A percentile compares a stretch with the other conserved stretches of the same genome.
These are phyloP conservation scores for Flueggea neowawraea DNA, from an alignment of 441 rosid genomes.

Conservation along the genomic window DNA sequence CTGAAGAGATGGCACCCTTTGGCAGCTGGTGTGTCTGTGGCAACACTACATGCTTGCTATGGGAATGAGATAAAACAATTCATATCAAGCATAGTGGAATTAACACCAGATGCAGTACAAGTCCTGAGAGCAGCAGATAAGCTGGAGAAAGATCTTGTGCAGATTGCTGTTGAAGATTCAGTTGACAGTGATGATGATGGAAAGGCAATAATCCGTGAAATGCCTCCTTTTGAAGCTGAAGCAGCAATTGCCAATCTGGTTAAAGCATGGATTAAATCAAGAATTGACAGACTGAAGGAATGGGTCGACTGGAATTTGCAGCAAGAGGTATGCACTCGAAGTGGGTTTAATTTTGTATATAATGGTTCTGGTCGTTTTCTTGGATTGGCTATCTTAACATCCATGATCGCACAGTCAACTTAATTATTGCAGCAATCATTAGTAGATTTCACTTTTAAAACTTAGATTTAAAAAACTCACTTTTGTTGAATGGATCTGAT, in stretches of 20 bases:
- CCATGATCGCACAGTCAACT: too few relatives aligned
- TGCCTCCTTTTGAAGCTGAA: slow-evolving; percentile 97
- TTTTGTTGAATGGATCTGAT: too few relatives aligned
- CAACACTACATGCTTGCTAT: slow-evolving; percentile 94
- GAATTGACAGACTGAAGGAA: slow-evolving; percentile 82
- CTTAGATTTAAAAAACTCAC: too few relatives aligned
- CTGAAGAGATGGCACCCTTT: slow-evolving; percentile 98
- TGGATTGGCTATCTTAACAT: too few relatives aligned
- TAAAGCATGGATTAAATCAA: slow-evolving; percentile 76
- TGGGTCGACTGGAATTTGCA: slow-evolving; percentile 90
- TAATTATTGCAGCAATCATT: too few relatives aligned
- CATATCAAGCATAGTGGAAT: slow-evolving; percentile 64
- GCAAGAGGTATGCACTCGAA: slow-evolving; percentile 60
- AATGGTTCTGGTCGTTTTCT: too few relatives aligned
- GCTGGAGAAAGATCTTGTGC: slow-evolving; percentile 96
- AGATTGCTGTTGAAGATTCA: slow-evolving; percentile 97
- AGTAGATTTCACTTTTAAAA: too few relatives aligned
- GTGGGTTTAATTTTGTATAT: too few relatives aligned
- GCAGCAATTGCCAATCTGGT: slow-evolving; percentile 86
- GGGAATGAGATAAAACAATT: slow-evolving; percentile 95
- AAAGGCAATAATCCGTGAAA: slow-evolving; percentile 94
- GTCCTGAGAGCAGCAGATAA: slow-evolving; percentile 96
- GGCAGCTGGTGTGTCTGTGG: slow-evolving; percentile 97
- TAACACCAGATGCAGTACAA: slow-evolving; percentile 92
- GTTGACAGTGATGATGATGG: slow-evolving; percentile 99